These are phyloP conservation scores for Chondrus crispus DNA, from an alignment of 23 red algal genomes.

Conservation along the genomic window DNA sequence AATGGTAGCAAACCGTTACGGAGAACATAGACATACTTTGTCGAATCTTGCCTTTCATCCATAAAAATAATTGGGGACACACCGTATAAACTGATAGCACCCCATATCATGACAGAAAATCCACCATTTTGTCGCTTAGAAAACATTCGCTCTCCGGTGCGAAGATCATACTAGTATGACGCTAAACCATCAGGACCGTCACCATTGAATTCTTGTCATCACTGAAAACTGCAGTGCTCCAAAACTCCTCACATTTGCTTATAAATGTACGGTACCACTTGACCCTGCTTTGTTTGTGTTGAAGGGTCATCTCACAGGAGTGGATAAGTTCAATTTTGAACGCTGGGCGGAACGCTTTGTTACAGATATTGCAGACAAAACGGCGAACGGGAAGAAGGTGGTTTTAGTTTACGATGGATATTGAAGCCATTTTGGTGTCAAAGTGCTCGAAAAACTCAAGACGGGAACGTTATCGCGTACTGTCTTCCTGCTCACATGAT, in stretches of 20 bases:
- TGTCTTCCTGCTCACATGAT: too few species aligned
- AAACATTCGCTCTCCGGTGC: background rate
- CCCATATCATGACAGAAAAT: constrained; percentile 7
- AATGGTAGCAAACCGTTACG: background rate
- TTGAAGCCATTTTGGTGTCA: background rate
- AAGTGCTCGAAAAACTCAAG: too few species aligned
- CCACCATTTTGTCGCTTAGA: background rate
- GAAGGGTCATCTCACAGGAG: background rate
- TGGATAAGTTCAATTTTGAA: background rate
- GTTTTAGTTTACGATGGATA: constrained; percentile 4
- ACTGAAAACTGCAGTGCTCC: background rate
- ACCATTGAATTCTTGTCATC: background rate
- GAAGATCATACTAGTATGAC: background rate
- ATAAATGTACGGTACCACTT: background rate
- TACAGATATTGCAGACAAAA: background rate
- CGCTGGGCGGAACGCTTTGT: constrained; percentile 1
- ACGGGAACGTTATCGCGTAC: too few species aligned
- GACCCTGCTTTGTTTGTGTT: background rate
- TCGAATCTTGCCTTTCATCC: background rate
- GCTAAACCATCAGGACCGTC: background rate
- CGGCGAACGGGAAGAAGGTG: background rate
- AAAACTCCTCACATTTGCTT: background rate
- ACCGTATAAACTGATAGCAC: background rate
- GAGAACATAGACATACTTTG: background rate
- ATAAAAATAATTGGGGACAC: background rate